Conservation (phyloP, 352 stramenopile genomes). For the Phytopythium delawarense region DNA sequence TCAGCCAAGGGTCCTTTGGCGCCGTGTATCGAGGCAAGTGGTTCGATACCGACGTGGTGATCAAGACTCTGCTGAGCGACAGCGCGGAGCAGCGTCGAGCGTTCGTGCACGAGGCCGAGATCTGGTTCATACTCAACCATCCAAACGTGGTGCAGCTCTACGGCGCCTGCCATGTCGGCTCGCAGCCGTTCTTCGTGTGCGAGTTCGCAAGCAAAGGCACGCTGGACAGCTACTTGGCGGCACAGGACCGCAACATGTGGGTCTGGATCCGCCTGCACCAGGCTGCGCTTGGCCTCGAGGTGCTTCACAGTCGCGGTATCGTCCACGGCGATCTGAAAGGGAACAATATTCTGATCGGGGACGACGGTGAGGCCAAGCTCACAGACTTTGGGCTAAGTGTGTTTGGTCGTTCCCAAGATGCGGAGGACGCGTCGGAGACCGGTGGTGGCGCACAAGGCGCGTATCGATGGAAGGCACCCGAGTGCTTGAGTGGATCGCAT, state of each 20-base stretch:
- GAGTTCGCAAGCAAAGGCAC: slow-evolving; percentile 11
- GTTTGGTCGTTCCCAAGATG: background rate
- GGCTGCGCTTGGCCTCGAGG: slow-evolving; percentile 18
- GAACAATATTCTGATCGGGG: slow-evolving; percentile 30
- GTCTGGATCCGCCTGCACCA: slow-evolving; percentile 18
- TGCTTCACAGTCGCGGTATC: slow-evolving; percentile 28
- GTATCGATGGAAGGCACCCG: slow-evolving; percentile 22
- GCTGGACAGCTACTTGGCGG: slow-evolving; percentile 18
- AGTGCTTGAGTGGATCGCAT: slow-evolving; percentile 11
- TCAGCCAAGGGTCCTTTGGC: slow-evolving; percentile 19
- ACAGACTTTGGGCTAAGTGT: slow-evolving; percentile 28
- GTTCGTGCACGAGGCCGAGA: slow-evolving; percentile 27
- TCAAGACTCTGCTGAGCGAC: slow-evolving; percentile 17
- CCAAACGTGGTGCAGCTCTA: slow-evolving; percentile 30
- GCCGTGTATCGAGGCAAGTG: slow-evolving; percentile 26
- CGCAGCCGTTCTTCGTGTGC: slow-evolving; percentile 31
- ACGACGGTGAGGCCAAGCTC: slow-evolving; percentile 21
- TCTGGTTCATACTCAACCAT: slow-evolving; percentile 28
- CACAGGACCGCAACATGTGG: background rate
- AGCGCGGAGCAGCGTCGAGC: background rate
- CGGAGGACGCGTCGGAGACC: background rate
- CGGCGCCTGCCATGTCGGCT: slow-evolving; percentile 25
- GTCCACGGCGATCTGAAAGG: slow-evolving; percentile 33
- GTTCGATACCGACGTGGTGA: slow-evolving; percentile 17
- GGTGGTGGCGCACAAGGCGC: slow-evolving; percentile 11